Conservation (phyloP, 2,329 filamentous ascomycete species). For the Zymoseptoria passerinii region DNA sequence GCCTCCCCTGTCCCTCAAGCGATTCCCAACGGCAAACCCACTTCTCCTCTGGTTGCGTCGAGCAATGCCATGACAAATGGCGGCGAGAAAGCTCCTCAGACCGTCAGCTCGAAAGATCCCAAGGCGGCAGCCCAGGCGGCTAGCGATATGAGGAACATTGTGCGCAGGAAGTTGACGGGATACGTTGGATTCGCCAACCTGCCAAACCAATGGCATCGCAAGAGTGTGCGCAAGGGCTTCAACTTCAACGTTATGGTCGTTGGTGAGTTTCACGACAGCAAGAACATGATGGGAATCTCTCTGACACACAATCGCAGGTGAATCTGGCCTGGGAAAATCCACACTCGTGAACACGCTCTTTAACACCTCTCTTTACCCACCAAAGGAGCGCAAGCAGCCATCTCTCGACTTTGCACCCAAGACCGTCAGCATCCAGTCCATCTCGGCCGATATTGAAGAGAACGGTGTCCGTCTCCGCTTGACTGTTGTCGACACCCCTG, state of each 20-base stretch:
- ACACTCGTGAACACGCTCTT: slow-evolving; percentile 98
- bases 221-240: slow-evolving; percentile 99
- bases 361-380: slow-evolving; percentile 98
- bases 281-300: slow-evolving; percentile 1
- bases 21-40: slow-evolving; percentile 43
- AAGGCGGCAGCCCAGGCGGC: slow-evolving; percentile 46
- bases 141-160: slow-evolving; percentile 74
- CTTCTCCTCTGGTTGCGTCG: slow-evolving; percentile 50
- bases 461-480: slow-evolving; percentile 92
- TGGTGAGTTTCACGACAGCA: slow-evolving; percentile 57
- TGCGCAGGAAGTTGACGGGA: slow-evolving; percentile 93
- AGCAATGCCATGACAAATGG: slow-evolving; percentile 49
- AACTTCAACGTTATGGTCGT: slow-evolving; percentile 99
- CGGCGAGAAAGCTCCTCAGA: slow-evolving; percentile 44
- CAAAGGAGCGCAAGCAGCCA: slow-evolving; percentile 95
- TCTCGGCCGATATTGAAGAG: slow-evolving; percentile 72
- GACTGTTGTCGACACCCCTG: slow-evolving; percentile 95
- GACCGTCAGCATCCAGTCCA: slow-evolving; percentile 49
- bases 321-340: slow-evolving; percentile 98
- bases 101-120: slow-evolving; percentile 56
- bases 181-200: slow-evolving; percentile 98
- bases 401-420: slow-evolving; percentile 98
- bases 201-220: slow-evolving; percentile 99
- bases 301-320: slow-evolving; percentile 52
- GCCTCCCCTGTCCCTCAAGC: slow-evolving; percentile 39